phyloP scores from a whole-genome alignment of 2,329 filamentous ascomycete species.

The Xylariales sp. region DNA sequence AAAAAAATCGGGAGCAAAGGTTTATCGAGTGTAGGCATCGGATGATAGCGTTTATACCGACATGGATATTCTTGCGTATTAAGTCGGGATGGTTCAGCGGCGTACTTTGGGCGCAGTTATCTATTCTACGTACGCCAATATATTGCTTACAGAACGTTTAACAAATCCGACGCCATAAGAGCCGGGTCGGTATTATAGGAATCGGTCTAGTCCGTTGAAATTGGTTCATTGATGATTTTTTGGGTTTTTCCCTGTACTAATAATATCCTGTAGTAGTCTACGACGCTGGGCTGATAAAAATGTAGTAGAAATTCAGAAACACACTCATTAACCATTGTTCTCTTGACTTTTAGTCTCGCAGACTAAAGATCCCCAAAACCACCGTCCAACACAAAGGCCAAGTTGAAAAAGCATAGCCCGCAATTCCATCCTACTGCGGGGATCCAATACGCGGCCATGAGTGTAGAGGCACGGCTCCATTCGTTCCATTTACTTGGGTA shows the following conservation, averaged over 20 bases:
- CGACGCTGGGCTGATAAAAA: not conserved
- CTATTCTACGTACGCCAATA: too few relatives aligned
- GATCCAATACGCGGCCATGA: constrained; percentile 24
- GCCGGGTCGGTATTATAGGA: not conserved
- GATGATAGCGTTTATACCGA: not conserved
- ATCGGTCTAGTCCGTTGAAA: too few relatives aligned
- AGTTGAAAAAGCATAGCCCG: not conserved
- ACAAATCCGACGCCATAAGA: not conserved
- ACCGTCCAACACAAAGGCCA: not conserved
- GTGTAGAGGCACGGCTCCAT: constrained; percentile 31
- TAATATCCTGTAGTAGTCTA: not conserved
- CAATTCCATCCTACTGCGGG: constrained; percentile 7
- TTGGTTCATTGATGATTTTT: not conserved
- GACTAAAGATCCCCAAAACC: not conserved
- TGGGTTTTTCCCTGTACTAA: not conserved
- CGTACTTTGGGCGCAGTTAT: too few relatives aligned
- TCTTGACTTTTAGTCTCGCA: not conserved
- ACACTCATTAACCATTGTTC: constrained; percentile 15
- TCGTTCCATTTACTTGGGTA: constrained; percentile 24
- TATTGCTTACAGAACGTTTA: too few relatives aligned
- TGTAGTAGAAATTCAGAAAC: constrained; percentile 1
- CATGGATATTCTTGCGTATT: not conserved
- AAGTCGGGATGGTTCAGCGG: not conserved
- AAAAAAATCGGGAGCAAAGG: not conserved
- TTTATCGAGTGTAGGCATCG: not conserved